Base-by-base conservation (phyloP, 1,284 basidiomycete genomes). In the Rhodofomes roseus region DNA sequence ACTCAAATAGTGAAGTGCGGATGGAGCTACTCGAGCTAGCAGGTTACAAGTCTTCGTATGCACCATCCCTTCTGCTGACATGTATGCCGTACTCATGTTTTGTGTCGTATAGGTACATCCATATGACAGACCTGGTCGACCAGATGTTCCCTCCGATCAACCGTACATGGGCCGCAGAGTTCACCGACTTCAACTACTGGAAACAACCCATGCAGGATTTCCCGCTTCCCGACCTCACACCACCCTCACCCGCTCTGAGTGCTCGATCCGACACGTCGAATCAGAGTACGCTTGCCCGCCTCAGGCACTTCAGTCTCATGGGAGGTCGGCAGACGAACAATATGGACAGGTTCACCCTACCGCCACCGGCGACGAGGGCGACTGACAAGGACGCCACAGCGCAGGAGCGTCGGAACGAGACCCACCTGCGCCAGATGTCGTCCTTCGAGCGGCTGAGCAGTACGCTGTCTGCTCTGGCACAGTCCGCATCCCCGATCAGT, bases 121-220 rank as follows among this genome's bases (percentile, higher is more conserved):
- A 95, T 73, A 98, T 96, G 95, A 98, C 96, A 18, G 96, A 99
- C 73, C 84, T 99, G 16, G 97, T 99, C 34, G 96, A 99, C 76
- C 96, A 98, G 73, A 96, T 98, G 89, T 99, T 99, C 80, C 97
- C 97, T 27, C 95, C 96, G 0, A 94, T 98, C 61, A 85, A 94
- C 68, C 86, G 88, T 56, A 93, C 92, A 70, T 90, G 89, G 80
- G 85, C 87, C 40, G 87, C 93, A 0, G 95, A 97, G 73, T 99
- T 84, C 73, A 98, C 95, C 20, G 96, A 99, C 74, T 96, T 98
- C 80, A 98, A 97, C 71, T 99, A 87, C 72, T 99, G 97, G 97
- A 89, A 95, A 63, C 69, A 84, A 0, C 87, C 93, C 0, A 77
- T 96, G 9, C 81, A 83, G 52, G 90, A 94, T 2, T 87, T 92